phyloP scores from a whole-genome alignment of 805 yeast species.

The Monosporozyma siamensis region DNA sequence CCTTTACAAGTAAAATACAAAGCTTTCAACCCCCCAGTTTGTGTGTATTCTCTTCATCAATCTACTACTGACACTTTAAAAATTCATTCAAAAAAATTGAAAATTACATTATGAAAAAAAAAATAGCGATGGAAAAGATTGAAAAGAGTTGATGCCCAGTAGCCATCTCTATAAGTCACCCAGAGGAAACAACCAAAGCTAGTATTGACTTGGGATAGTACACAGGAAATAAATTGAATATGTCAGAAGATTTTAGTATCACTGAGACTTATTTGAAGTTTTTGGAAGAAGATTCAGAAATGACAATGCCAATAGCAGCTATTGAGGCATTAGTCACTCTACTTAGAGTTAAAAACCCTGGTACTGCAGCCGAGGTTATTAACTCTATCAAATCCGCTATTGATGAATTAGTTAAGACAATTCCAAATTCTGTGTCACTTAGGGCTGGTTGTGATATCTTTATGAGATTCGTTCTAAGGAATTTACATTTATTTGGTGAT shows the following conservation, averaged over 20 bases:
- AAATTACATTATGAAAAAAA: too few species aligned
- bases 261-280: constrained; percentile 71
- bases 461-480: constrained; percentile 84
- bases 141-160: too few species aligned
- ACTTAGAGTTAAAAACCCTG: constrained; percentile 72
- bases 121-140: too few species aligned
- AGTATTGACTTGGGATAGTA: too few species aligned
- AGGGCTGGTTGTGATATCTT: constrained; percentile 97
- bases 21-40: too few species aligned
- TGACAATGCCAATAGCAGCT: constrained; percentile 99
- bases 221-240: neutral
- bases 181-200: too few species aligned
- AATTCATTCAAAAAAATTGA: too few species aligned
- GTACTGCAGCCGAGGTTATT: constrained; percentile 89
- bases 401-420: constrained; percentile 59
- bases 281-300: constrained; percentile 82
- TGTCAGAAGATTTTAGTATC: constrained; percentile 52
- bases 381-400: constrained; percentile 72
- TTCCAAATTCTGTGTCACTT: constrained; percentile 84
- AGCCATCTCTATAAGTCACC: too few species aligned
- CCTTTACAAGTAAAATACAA: too few species aligned
- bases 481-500: constrained; percentile 73
- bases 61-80: too few species aligned
- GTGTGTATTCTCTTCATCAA: too few species aligned
- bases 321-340: constrained; percentile 87